Base-by-base conservation (phyloP, 305 asterid genomes). In the Fraxinus velutina region DNA sequence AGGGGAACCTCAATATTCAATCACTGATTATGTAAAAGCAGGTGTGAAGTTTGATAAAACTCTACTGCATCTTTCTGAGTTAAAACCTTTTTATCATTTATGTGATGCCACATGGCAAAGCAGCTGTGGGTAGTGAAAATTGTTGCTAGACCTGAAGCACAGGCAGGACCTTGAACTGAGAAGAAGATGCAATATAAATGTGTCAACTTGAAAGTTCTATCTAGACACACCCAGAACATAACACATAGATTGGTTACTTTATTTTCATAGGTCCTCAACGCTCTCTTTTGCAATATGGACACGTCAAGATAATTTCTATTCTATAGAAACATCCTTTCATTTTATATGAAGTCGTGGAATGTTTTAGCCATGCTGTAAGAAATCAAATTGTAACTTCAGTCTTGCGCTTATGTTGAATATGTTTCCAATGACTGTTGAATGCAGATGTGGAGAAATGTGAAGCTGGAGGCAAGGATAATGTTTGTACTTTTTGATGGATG, bases 1-100 rank as follows among this genome's bases (percentile, higher is more conserved):
- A 90, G 99, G 99, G 86, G 99, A 96, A 87, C 96, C 98, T 86
- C 97, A 96, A 73, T 94, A 92, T 90, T 97, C 97, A 62, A 94
- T 94, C 87, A 93, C 99, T 7, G 98, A 96, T 84, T 90, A 90
- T 85, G 91, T 96, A 81, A 96, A 94, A 91, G 95, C 99, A 85
- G 99, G 99, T 96, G 73, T 5, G 85, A 8, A 30, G 34, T 78
- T 70, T 76, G 83, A 78, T 72, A 36, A 78, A 32, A 8, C 17
- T 79, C 73, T 73, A 29, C 76, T 55, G 27, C 75, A 47, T 75
- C 73, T 77, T 37, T 82, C 8, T 64, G 73, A 15, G 76, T 72
- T 72, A 2, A 72, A 27, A 34, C 47, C 24, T 19, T 72, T 17
- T 72, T 72, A 72, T 72, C 27, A 34, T 5, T 72, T 32, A 72